These are phyloP conservation scores for Chiua sp. DNA, from an alignment of 1,284 basidiomycete species.

Conservation along the genomic window DNA sequence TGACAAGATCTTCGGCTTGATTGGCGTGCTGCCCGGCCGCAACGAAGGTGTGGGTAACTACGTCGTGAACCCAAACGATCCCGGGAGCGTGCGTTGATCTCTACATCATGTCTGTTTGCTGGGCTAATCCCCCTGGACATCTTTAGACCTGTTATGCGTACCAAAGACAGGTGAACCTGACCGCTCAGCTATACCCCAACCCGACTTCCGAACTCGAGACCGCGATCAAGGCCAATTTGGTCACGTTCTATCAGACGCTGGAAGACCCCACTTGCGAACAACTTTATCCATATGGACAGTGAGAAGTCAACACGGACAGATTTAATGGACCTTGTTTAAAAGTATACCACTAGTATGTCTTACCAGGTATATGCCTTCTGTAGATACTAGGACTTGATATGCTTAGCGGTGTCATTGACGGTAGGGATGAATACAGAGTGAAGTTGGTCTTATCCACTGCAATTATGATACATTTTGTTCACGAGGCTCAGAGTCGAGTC, in stretches of 20 bases:
- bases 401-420: too few species aligned
- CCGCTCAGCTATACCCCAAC: conserved; percentile 27
- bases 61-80: conserved; percentile 17
- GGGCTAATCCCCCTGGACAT: conserved; percentile 6
- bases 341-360: too few species aligned
- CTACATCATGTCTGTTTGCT: background rate
- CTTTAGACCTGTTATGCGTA: conserved; percentile 24
- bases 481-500: too few species aligned
- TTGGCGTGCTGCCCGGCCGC: conserved; percentile 18
- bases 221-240: conserved; percentile 31
- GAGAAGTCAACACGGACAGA: conserved; percentile 3
- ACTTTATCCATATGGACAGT: conserved; percentile 30
- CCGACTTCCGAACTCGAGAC: conserved; percentile 21
- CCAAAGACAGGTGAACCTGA: conserved; percentile 27
- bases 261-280: conserved; percentile 21
- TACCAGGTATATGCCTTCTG: too few species aligned
- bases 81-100: conserved; percentile 21
- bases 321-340: too few species aligned
- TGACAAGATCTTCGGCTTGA: background rate
- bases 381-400: too few species aligned
- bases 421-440: too few species aligned
- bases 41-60: conserved; percentile 30
- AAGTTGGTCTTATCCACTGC: too few species aligned
- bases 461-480: too few species aligned
- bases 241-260: conserved; percentile 28